phyloP scores from a whole-genome alignment of 2,329 filamentous ascomycete species.

The Penicillium brasilianum region DNA sequence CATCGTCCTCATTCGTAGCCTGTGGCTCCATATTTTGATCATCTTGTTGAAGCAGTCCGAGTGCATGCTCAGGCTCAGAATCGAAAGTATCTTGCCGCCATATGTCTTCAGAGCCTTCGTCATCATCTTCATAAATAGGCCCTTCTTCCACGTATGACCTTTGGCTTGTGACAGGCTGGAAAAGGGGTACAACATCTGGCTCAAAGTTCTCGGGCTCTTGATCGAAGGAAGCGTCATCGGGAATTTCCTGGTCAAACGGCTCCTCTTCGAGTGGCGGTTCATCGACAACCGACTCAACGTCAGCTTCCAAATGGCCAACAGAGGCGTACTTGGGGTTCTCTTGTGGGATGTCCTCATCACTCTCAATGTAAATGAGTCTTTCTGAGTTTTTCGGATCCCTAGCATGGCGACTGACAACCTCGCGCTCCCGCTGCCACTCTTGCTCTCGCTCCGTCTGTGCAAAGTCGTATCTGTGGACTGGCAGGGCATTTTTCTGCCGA shows the following conservation, averaged over 20 bases:
- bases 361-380: slow-evolving; percentile 52
- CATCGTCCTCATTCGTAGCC: slow-evolving; percentile 37
- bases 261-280: slow-evolving; percentile 7
- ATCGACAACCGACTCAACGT: slow-evolving; percentile 3
- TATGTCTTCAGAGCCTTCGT: slow-evolving; percentile 22
- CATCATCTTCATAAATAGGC: slow-evolving; percentile 9
- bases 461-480: not conserved
- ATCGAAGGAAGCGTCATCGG: slow-evolving; percentile 12
- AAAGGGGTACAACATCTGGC: slow-evolving; percentile 5
- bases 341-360: slow-evolving; percentile 38
- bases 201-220: slow-evolving; percentile 21
- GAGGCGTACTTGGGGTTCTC: slow-evolving; percentile 18
- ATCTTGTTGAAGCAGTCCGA: slow-evolving; percentile 2
- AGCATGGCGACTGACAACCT: slow-evolving; percentile 51
- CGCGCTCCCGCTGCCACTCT: slow-evolving; percentile 53
- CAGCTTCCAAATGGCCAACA: slow-evolving; percentile 7
- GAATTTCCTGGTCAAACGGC: slow-evolving; percentile 6
- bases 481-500: not conserved
- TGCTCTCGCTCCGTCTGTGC: slow-evolving; percentile 37
- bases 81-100: slow-evolving; percentile 20
- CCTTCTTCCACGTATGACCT: not conserved
- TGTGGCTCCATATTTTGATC: slow-evolving; percentile 20
- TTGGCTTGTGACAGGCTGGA: not conserved
- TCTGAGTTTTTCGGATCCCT: slow-evolving; percentile 46
- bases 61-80: slow-evolving; percentile 5